These are phyloP conservation scores for Colletotrichum karsti DNA, from an alignment of 2,329 filamentous ascomycete genomes.

Conservation along the genomic window DNA sequence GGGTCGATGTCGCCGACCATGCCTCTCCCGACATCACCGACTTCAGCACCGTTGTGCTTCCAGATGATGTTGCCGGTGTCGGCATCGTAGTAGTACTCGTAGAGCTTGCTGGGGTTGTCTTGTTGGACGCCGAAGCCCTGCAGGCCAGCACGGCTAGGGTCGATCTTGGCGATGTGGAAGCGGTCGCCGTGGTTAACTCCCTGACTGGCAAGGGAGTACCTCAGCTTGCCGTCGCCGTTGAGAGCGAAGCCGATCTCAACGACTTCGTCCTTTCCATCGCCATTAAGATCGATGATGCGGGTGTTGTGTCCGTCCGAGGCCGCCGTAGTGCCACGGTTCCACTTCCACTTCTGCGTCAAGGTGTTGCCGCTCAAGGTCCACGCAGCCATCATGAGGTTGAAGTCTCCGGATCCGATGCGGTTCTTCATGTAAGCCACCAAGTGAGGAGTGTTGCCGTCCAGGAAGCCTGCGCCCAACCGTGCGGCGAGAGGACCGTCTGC, in stretches of 20 bases:
- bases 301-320: constrained; percentile 34
- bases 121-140: constrained; percentile 35
- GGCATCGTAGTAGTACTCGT: constrained; percentile 36
- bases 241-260: constrained; percentile 34
- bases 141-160: constrained; percentile 28
- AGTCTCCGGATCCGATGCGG: constrained; percentile 19
- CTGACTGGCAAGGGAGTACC: constrained; percentile 29
- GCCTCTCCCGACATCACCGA: background rate
- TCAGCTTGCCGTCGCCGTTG: constrained; percentile 31
- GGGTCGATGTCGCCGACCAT: constrained; percentile 34
- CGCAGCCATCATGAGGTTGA: constrained; percentile 25
- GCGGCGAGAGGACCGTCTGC: constrained; percentile 25
- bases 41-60: constrained; percentile 25
- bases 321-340: constrained; percentile 18
- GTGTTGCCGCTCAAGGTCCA: constrained; percentile 31
- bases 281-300: constrained; percentile 32
- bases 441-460: constrained; percentile 29
- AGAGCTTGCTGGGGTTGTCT: constrained; percentile 24
- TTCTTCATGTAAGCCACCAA: constrained; percentile 33
- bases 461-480: constrained; percentile 30
- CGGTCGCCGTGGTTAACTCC: constrained; percentile 33
- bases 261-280: constrained; percentile 31
- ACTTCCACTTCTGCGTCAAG: constrained; percentile 32
- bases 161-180: constrained; percentile 34
- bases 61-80: constrained; percentile 28